Evolutionary conservation across 192 early-diverging fungal species (phyloP).

Genomic region (Chytriomyces hyalinus): DNA sequence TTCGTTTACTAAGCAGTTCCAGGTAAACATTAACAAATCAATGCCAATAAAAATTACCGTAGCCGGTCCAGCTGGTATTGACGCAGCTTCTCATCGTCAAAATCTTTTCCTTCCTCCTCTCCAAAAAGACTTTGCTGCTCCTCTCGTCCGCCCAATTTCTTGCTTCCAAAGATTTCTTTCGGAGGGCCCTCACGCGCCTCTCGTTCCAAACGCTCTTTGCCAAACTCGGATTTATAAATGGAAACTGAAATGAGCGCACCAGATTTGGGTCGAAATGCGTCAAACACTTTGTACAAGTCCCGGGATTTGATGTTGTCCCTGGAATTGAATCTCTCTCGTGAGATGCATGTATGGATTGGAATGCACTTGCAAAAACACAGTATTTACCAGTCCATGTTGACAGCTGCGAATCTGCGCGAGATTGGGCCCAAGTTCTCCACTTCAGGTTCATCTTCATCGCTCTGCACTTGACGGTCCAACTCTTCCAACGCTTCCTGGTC

Average conservation of each 20-base stretch:
- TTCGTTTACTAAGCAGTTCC: conserved; percentile 1
- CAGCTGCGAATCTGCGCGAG: conserved; percentile 77
- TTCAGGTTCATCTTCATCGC: conserved; percentile 46
- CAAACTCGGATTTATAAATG: conserved; percentile 90
- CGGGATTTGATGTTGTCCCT: conserved; percentile 52
- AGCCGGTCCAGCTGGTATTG: conserved; percentile 91
- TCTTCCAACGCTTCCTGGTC: conserved; percentile 53
- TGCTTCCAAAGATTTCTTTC: conserved; percentile 67
- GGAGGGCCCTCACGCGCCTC: conserved; percentile 81
- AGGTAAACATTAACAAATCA: no score
- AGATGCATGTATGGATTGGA: neutral
- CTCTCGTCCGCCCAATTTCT: conserved; percentile 39
- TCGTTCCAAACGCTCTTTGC: conserved; percentile 73
- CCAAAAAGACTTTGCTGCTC: conserved; percentile 44
- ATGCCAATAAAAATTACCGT: conserved; percentile 41
- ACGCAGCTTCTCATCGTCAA: conserved; percentile 82
- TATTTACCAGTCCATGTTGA: conserved; percentile 94
- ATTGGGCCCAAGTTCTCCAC: conserved; percentile 18
- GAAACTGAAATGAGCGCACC: conserved; percentile 75
- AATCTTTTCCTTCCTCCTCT: conserved; percentile 71
- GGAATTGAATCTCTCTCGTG: neutral
- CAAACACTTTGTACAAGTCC: conserved; percentile 86
- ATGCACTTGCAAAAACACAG: neutral
- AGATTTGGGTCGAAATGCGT: conserved; percentile 73
- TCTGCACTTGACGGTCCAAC: conserved; percentile 41